A percentile compares a stretch with the other conserved stretches of the same genome.
These are phyloP conservation scores for Ascochyta fabae DNA, from an alignment of 2,329 filamentous ascomycete genomes.

Conservation along the genomic window DNA sequence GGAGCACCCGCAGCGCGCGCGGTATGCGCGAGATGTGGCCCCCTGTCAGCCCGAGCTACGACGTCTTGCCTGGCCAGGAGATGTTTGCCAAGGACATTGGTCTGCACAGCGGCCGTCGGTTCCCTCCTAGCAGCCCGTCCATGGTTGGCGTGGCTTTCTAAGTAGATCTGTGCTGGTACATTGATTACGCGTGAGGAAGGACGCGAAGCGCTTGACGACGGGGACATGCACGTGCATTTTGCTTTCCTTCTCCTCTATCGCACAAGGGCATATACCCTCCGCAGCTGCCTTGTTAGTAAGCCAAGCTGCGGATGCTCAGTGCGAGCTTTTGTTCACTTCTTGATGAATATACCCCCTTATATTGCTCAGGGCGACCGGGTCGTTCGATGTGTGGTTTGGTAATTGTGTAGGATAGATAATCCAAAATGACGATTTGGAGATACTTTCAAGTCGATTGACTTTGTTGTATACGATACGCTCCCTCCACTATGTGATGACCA, in stretches of 20 bases:
- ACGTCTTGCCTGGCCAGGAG: slow-evolving; percentile 42
- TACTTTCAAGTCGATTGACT: too few species aligned
- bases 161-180: not conserved
- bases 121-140: slow-evolving; percentile 24
- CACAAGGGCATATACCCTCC: slow-evolving; percentile 13
- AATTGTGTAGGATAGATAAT: not conserved
- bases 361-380: not conserved
- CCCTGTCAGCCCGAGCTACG: slow-evolving; percentile 35
- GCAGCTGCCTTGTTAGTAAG: not conserved
- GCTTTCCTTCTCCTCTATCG: not conserved
- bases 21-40: slow-evolving; percentile 33
- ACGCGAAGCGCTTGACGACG: not conserved
- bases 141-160: slow-evolving; percentile 48
- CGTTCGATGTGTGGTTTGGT: not conserved
- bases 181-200: not conserved
- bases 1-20: slow-evolving; percentile 25
- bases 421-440: too few species aligned
- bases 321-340: slow-evolving; percentile 7
- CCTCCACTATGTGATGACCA: too few species aligned
- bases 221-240: not conserved
- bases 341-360: slow-evolving; percentile 17
- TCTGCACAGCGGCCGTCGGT: slow-evolving; percentile 17
- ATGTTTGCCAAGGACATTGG: slow-evolving; percentile 30
- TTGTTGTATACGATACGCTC: too few species aligned
- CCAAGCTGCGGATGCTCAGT: slow-evolving; percentile 3